Base-by-base conservation (phyloP, 495 filamentous ascomycete genomes). In the Xylaria scruposa region DNA sequence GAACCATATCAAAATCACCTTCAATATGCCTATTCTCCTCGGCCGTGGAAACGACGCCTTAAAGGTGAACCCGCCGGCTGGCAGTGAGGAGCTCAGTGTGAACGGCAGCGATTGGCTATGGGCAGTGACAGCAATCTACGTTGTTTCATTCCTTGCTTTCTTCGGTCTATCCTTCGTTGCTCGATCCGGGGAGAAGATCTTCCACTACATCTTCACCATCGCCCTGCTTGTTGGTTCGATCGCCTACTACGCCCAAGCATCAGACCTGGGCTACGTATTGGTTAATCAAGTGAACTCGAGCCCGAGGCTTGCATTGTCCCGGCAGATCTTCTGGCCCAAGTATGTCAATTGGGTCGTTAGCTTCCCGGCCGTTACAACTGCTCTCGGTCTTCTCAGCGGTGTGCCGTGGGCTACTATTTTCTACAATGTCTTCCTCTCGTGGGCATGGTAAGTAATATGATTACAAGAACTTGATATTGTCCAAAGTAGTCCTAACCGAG, bases 121-220 rank as follows among this genome's bases (percentile, higher is more conserved):
- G 74, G 76, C 84, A 26, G 84, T 82, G 15, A 80, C 81, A 17
- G 81, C 85, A 67, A 71, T 87, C 75, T 86, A 83, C 71, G 58
- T 74, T 47, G 46, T 87, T 38, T 78, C 79, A 33, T 78, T 83
- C 65, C 47, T 86, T n/a, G 70, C 47, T 73, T 71, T 83, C 74
- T 80, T 74, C 61, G 80, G 71, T 54, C 76, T 80, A n/a, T 77
- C 79, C 56, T 83, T 81, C 73, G 65, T 76, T 2, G 83, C 85
- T 63, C 77, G 78, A 17, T 69, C 75, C 21, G 83, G 84, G 31
- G 85, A 87, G 77, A 81, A 79, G 72, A 81, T 88, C 76, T 88
- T 87, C 79, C 86, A 88, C 77, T 86, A 87, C 71, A 76, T 87
- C 67, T 88, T 85, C 77, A 83, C 79, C 65, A 78, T 87, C 60